These are phyloP conservation scores for Xylariaceae sp. DNA, from an alignment of 2,329 filamentous ascomycete genomes.

Conservation along the genomic window DNA sequence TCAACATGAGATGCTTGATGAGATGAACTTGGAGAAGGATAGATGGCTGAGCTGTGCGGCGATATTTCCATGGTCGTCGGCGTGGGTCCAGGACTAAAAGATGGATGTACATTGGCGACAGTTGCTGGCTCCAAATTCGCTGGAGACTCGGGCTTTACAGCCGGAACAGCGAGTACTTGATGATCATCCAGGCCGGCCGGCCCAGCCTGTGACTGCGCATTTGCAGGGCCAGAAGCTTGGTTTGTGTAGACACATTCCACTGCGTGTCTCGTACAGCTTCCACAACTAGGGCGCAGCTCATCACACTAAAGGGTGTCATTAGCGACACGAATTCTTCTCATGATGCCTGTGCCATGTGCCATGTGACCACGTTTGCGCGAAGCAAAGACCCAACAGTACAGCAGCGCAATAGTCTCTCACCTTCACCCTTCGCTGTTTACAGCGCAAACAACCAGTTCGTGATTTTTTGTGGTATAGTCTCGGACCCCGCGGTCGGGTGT, in stretches of 20 bases:
- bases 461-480: constrained; percentile 34
- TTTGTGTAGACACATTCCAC: constrained; percentile 29
- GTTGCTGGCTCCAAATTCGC: constrained; percentile 7
- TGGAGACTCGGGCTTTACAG: constrained; percentile 3
- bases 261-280: constrained; percentile 28
- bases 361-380: neutral
- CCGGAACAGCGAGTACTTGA: constrained; percentile 6
- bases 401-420: constrained; percentile 14
- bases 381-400: neutral
- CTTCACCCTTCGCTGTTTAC: constrained; percentile 31
- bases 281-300: constrained; percentile 27
- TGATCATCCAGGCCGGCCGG: constrained; percentile 6
- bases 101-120: constrained; percentile 1
- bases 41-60: constrained; percentile 16
- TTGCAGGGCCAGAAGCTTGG: constrained; percentile 10
- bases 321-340: neutral
- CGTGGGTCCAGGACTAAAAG: constrained; percentile 7
- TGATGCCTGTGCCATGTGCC: neutral
- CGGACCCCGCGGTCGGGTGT: constrained; percentile 26
- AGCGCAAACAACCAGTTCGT: constrained; percentile 28
- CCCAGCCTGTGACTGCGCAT: neutral
- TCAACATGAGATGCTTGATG: constrained; percentile 17
- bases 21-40: constrained; percentile 22
- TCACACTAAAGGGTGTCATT: constrained; percentile 25
- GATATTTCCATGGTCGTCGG: constrained; percentile 15